These are phyloP conservation scores for Tylopilus intermedius DNA, from an alignment of 768 basidiomycete genomes.

Conservation along the genomic window DNA sequence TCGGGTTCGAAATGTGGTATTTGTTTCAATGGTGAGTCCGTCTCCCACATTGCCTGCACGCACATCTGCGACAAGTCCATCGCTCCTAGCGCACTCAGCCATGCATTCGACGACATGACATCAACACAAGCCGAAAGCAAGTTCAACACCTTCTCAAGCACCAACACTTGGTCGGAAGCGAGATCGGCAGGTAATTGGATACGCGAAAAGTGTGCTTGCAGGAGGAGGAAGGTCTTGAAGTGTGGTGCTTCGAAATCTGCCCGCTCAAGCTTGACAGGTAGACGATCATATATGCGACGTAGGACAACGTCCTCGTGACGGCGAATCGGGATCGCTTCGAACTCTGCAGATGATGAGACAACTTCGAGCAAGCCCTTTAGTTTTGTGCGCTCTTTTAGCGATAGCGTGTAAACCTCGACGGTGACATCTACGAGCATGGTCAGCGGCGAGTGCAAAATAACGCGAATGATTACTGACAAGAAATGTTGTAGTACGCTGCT, in stretches of 20 bases:
- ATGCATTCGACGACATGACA: constrained; percentile 96
- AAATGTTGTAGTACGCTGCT: constrained; percentile 93
- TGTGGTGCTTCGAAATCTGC: constrained; percentile 90
- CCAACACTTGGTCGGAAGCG: constrained; percentile 81
- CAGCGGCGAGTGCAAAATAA: neutral
- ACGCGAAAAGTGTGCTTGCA: constrained; percentile 96
- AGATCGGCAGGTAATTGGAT: constrained; percentile 90
- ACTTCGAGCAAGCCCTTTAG: constrained; percentile 96
- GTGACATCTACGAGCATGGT: constrained; percentile 64
- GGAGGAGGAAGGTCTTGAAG: constrained; percentile 96
- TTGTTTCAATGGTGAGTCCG: constrained; percentile 91
- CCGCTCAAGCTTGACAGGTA: constrained; percentile 86
- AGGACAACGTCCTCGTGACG: constrained; percentile 85
- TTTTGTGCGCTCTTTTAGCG: constrained; percentile 93
- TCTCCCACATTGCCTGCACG: constrained; percentile 97
- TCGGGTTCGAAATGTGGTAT: constrained; percentile 94
- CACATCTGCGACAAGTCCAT: constrained; percentile 99
- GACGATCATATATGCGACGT: constrained; percentile 89
- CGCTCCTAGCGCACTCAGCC: constrained; percentile 88
- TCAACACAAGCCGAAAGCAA: constrained; percentile 92
- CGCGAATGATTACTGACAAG: constrained; percentile 48
- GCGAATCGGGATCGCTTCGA: constrained; percentile 91
- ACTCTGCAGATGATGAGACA: constrained; percentile 94
- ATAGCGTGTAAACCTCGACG: constrained; percentile 94
- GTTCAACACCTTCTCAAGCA: constrained; percentile 88